Percentiles rank a stretch among this genome's conserved stretches.
Conservation (phyloP, 306 rosid species). For the Abrus precatorius region DNA sequence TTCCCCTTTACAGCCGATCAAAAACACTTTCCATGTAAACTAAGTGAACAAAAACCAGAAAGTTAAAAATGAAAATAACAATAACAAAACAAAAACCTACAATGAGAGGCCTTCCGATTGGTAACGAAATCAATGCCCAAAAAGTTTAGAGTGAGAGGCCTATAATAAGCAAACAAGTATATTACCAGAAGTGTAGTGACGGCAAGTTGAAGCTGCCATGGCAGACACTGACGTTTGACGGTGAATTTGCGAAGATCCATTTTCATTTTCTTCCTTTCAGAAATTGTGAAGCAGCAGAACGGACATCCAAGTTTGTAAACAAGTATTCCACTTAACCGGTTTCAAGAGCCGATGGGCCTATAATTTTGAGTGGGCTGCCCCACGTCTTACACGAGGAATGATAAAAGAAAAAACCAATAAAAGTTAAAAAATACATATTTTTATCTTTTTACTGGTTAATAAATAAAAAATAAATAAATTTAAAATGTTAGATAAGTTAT, state of each 20-base stretch:
- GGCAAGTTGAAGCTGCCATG: constrained; percentile 42
- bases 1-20: background rate
- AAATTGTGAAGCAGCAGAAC: background rate
- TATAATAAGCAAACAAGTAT: background rate
- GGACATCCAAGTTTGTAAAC: background rate
- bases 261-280: constrained; percentile 10
- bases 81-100: background rate
- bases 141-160: background rate
- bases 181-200: constrained; percentile 49
- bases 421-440: no score
- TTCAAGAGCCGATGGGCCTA: no score
- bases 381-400: no score
- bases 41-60: background rate
- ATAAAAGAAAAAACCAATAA: no score
- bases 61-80: constrained; percentile 2
- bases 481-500: no score
- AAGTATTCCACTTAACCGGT: no score
- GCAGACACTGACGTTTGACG: constrained; percentile 10
- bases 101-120: background rate
- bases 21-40: constrained; percentile 2
- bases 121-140: background rate
- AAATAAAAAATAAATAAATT: no score
- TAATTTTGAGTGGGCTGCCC: no score
- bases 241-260: constrained; percentile 49
- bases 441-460: no score